Conservation (phyloP, 345 rosid species). For the Pistacia vera region DNA sequence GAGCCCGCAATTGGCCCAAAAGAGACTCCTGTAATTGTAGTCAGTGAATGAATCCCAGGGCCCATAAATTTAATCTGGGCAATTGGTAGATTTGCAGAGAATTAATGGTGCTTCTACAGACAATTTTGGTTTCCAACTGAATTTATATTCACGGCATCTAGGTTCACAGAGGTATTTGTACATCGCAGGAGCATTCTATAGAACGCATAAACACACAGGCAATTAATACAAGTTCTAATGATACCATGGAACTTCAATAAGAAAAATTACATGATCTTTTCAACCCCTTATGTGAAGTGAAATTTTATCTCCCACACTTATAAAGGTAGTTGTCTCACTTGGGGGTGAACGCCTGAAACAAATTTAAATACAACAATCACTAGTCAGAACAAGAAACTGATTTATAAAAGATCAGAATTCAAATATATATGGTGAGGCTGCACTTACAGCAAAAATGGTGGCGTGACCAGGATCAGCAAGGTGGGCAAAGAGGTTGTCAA, state of each 20-base stretch:
- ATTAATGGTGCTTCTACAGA: not conserved
- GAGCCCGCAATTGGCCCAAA: not conserved
- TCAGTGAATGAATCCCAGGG: not conserved
- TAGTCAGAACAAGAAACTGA: not conserved
- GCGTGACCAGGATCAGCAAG: conserved; percentile 99
- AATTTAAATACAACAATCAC: not conserved
- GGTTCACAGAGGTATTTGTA: conserved; percentile 37
- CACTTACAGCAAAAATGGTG: conserved; percentile 81
- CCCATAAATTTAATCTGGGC: too few relatives aligned
- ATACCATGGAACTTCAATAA: conserved; percentile 22
- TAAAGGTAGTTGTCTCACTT: conserved; percentile 40
- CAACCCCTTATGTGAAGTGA: conserved; percentile 7
- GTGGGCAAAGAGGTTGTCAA: conserved; percentile 94
- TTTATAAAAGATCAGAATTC: not conserved
- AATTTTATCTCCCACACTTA: conserved; percentile 3
- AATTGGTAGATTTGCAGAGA: too few relatives aligned
- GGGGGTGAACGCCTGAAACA: conserved; percentile 77
- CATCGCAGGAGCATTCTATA: conserved; percentile 29
- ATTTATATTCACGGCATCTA: conserved; percentile 18
- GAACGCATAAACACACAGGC: conserved; percentile 18
- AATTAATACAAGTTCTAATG: conserved; percentile 27
- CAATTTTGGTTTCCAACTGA: not conserved
- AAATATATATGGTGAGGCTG: not conserved
- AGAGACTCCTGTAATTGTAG: not conserved
- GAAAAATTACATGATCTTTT: conserved; percentile 23